Percentiles rank a stretch among this genome's conserved stretches.
Evolutionary conservation across 2,329 filamentous ascomycete species (phyloP).

Genomic region (Fusarium chaquense): DNA sequence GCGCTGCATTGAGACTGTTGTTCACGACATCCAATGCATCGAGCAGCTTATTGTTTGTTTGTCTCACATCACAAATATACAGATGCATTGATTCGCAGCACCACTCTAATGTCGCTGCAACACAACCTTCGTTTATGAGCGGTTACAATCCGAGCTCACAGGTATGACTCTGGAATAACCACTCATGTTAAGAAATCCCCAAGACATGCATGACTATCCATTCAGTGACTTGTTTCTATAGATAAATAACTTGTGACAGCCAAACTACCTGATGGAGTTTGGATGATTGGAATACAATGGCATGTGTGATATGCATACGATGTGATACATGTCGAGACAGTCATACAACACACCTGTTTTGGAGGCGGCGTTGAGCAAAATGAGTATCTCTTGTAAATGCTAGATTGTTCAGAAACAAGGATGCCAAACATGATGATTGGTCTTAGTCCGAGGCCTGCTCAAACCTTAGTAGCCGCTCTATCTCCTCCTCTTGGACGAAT

Average conservation of each 20-base stretch:
- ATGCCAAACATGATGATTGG: background rate
- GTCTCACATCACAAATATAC: background rate
- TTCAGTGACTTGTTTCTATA: accelerated
- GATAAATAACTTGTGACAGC: accelerated
- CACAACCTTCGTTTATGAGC: background rate
- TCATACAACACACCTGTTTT: no score
- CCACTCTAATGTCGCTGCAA: background rate
- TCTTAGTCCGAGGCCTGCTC: background rate
- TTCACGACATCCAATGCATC: background rate
- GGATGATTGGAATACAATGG: background rate
- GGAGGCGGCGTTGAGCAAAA: background rate
- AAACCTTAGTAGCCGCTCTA: background rate
- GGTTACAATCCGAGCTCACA: background rate
- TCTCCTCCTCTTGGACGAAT: background rate
- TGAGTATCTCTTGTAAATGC: background rate
- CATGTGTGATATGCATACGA: no score
- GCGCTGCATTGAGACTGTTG: background rate
- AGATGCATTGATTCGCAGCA: background rate
- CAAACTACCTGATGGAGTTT: background rate
- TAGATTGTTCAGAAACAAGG: no score
- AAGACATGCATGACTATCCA: background rate
- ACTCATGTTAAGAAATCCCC: background rate
- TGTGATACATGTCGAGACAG: background rate
- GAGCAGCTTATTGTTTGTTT: no score
- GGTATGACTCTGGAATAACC: background rate